Evolutionary conservation across 2,329 filamentous ascomycete species (phyloP), one percentile per base, ranked within the genome.

Genomic region (Aspergillus sclerotialis): DNA sequence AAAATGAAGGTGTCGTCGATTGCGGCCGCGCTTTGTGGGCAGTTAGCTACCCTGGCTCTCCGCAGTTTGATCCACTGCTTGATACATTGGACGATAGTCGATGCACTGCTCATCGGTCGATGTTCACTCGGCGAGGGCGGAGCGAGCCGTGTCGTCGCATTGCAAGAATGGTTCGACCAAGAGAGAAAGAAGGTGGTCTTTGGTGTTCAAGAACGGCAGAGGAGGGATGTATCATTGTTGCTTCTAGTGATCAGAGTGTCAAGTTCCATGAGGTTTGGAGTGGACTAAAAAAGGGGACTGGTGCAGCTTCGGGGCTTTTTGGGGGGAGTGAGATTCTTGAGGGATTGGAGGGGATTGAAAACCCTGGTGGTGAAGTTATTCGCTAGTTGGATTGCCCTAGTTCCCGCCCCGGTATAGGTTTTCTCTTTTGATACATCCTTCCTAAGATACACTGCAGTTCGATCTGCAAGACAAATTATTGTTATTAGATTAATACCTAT

Each of bases 241-340:
- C 89, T 11, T 84, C 86, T 28, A 94, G 88, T 53, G 89, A 96
- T 61, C 82, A 87, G 55, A 93, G 78, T 48, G 83, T 96, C 60
- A 92, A 92, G 55, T 96, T 96, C 52, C 88, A 96, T 59, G 89
- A 96, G 64, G 79, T 98, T 8, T 96, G 89, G 92, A 73, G 75
- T n/a, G 74, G 76, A 2, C 67, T 72, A 26, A 70, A 66, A 46
- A 80, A 75, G 50, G 64, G 67, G 7, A 74, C 70, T 13, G 60
- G 67, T 14, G 58, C 67, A 33, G 68, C 70, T 10, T 68, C 66
- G 27, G 78, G 84, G 2, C 67, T 85, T 42, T 66, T 94, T 15
- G 85, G 84, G 9, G 84, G 87, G 4, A 93, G 87, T 61, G 80
- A 84, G 56, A 93, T 95, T 43, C 70, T 94, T 19, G 88, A 94